Base-by-base conservation (phyloP, 176 grass and related monocot genomes). In the Rhynchospora breviuscula region DNA sequence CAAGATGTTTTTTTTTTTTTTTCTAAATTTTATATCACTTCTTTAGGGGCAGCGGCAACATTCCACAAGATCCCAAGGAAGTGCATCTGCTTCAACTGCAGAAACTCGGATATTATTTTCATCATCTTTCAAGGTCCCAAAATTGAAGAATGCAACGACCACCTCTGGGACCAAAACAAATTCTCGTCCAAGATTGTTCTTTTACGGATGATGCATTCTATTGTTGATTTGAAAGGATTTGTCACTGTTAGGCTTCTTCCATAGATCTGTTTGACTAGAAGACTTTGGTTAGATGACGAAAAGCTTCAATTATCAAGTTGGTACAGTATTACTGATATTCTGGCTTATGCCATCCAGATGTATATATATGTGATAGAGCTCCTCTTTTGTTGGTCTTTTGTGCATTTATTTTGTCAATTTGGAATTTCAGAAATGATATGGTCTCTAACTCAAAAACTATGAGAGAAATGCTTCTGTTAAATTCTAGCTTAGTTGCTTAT, bases 101-200 rank as follows among this genome's bases (percentile, higher is more conserved):
- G 51, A 78, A 78, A 78, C 51, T 29, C 23, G 49, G 18, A 54
- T 43, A 22, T 63, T 79, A 19, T 85, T 78, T 54, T 78, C 69
- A 40, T 17, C 84, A 62, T 63, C 60, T 63, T 78, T 85, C 67
- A 85, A 85, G 69, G 67, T 85, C 12, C 84, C 84, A 10, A 85
- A 85, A 85, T 62, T 85, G 84, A 85, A 79, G 67, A 85, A 10
- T 49, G 65, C n/a, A 4, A 19, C 54, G 8, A 78, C 15, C 73
- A 29, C 23, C 14, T 57, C 14, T 57, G 51, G 51, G 23, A 56
- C 43, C 18, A 19, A 13, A 18, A 33, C 6, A 56, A 57, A 57
- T 18, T 7, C 52, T 31, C 23, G 31, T 78, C 51, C 73, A 0
- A 57, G 23, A 57, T 78, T 57, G 33, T 21, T 3, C 18, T 48